Conservation (phyloP, 768 basidiomycete species). For the Suillus spraguei region DNA sequence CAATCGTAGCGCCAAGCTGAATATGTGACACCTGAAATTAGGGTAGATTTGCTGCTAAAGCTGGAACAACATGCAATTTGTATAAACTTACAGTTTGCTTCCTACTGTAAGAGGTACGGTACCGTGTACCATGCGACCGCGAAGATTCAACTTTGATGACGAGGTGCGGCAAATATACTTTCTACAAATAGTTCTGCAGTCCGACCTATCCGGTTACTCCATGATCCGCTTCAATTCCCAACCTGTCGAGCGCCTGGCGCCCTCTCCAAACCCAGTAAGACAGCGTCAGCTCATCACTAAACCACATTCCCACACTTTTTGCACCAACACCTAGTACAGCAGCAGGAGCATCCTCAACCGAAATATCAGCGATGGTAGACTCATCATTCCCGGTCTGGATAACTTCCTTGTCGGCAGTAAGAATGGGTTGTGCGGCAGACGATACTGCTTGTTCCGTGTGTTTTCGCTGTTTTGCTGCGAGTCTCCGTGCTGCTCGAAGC, state of each 20-base stretch:
- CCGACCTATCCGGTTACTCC: slow-evolving; percentile 39
- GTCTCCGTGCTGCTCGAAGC: neutral
- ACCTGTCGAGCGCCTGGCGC: slow-evolving; percentile 44
- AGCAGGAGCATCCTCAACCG: neutral
- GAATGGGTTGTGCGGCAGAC: neutral
- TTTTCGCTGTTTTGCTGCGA: neutral
- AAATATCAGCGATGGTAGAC: slow-evolving; percentile 14
- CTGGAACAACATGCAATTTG: neutral
- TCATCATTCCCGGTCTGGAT: slow-evolving; percentile 20
- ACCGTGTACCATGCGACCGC: neutral
- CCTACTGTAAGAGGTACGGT: neutral
- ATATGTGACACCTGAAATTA: neutral
- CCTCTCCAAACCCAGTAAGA: slow-evolving; percentile 57
- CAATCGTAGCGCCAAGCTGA: neutral
- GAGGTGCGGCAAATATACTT: neutral
- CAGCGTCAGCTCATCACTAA: slow-evolving; percentile 44
- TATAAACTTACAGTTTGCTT: neutral
- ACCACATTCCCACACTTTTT: slow-evolving; percentile 47
- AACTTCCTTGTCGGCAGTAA: neutral
- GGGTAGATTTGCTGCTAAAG: neutral
- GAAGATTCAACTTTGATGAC: neutral
- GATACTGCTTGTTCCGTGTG: neutral
- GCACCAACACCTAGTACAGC: slow-evolving; percentile 12
- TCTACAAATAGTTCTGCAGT: neutral
- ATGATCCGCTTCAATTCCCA: slow-evolving; percentile 49